These are phyloP conservation scores for Hysterium pulicare DNA, from an alignment of 2,329 filamentous ascomycete genomes.

Conservation along the genomic window DNA sequence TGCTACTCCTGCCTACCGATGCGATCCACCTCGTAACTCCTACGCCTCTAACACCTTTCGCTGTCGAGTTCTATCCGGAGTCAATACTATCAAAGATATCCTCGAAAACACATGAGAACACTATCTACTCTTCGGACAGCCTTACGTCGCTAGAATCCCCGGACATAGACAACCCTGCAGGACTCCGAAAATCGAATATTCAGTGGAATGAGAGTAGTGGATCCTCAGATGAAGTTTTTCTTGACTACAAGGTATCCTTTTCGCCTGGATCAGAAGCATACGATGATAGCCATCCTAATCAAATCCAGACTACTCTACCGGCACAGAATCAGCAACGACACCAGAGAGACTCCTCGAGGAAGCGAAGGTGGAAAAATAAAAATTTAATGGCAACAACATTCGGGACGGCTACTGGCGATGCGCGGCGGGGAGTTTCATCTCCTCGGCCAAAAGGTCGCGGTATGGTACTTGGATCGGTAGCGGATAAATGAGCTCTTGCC, in stretches of 20 bases:
- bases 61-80: background rate
- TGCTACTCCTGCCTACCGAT: background rate
- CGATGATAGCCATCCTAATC: too few species aligned
- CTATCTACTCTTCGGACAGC: background rate
- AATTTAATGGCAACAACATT: constrained; percentile 39
- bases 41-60: background rate
- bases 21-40: background rate
- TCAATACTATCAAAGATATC: background rate
- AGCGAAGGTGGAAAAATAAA: too few species aligned
- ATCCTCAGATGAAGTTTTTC: constrained; percentile 27
- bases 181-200: constrained; percentile 20
- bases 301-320: too few species aligned
- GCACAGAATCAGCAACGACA: too few species aligned
- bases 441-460: constrained; percentile 44
- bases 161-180: constrained; percentile 22
- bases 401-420: constrained; percentile 36
- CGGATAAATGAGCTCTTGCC: constrained; percentile 5
- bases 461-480: constrained; percentile 20
- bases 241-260: constrained; percentile 20
- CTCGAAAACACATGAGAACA: background rate
- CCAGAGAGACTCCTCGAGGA: constrained; percentile 1
- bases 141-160: constrained; percentile 4
- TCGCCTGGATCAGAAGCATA: constrained; percentile 18
- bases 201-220: constrained; percentile 29
- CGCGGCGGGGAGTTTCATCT: constrained; percentile 40